Evolutionary conservation across 148 eudicot species (phyloP), one percentile per base, ranked within the genome.

Genomic region (Vaccinium macrocarpon): DNA sequence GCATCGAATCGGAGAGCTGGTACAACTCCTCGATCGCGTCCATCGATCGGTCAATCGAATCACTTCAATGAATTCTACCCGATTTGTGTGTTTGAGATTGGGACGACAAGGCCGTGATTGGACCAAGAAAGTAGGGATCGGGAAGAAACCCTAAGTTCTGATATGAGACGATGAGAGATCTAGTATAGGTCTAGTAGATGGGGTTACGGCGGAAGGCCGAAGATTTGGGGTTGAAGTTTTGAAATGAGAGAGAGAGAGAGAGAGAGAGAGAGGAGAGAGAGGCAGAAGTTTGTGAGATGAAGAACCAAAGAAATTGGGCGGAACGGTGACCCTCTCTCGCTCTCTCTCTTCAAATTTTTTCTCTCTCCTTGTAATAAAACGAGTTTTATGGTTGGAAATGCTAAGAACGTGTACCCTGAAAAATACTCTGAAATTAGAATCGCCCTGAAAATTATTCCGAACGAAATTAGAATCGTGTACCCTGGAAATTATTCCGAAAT

Each of bases 21-120:
- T 91, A 75, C 88, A 96, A 87, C 82, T 96, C 98, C 81, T 92
- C 98, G 91, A 96, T 96, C 92, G 98, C 97, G 53, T 96, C 99
- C 99, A 96, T 96, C 19, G 21, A 14, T 80, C 86, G 74, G 19
- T 23, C 10, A 82, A 83, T 86, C 79, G 84, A 42, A 42, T 42
- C 52, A 42, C 79, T 49, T 23, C 2, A 56, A 32, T 0, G 66
- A 10, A 29, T 14, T 0, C n/a, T 2, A 62, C 12, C 12, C 1
- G 42, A 84, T 64, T 51, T 3, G 4, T 59, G 79, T 70, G 9
- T 12, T 21, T 8, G 12, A 61, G 7, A 57, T 5, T 14, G 25
- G 75, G 70, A 55, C 23, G 70, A 55, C 23, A 61, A 68, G 35
- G 78, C 2, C 25, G 49, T 92, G 66, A 85, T 19, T 42, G 52